Evolutionary conservation across 371 early-diverging fungal species (phyloP).

Genomic region (Syncephalis plumigaleata): DNA sequence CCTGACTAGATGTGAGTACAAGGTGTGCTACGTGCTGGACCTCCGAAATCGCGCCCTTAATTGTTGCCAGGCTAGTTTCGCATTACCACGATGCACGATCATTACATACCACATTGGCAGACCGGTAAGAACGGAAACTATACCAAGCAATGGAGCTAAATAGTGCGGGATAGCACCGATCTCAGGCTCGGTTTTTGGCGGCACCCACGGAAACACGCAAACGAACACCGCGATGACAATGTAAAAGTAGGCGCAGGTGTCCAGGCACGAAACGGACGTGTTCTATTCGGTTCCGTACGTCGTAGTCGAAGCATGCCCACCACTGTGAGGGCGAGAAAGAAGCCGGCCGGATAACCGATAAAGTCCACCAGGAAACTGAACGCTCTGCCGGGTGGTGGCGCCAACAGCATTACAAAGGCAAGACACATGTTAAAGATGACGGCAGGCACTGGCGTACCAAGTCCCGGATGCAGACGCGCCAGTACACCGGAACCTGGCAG

Average conservation of each 20-base stretch:
- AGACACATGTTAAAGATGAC: conserved; percentile 17
- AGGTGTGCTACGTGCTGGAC: no score
- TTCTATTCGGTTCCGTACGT: conserved; percentile 10
- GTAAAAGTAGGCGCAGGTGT: conserved; percentile 4
- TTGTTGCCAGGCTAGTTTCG: no score
- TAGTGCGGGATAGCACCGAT: conserved; percentile 5
- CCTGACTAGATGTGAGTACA: no score
- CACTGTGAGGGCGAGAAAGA: conserved; percentile 22
- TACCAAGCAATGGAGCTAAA: conserved; percentile 3
- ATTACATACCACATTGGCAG: conserved; percentile 4
- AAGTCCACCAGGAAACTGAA: conserved; percentile 26
- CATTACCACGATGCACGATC: no score
- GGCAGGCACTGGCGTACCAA: conserved; percentile 20
- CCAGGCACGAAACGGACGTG: conserved; percentile 6
- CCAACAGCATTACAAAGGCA: conserved; percentile 18
- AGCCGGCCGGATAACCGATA: conserved; percentile 28
- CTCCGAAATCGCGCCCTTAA: no score
- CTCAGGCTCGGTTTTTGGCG: conserved; percentile 2
- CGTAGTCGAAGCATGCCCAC: conserved; percentile 16
- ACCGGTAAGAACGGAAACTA: conserved; percentile 3
- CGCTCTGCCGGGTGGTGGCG: conserved; percentile 27
- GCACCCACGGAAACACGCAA: conserved; percentile 6
- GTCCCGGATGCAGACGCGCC: conserved; percentile 11
- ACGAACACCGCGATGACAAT: conserved; percentile 5
- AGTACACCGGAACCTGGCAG: conserved; percentile 15